phyloP scores from a whole-genome alignment of 768 basidiomycete genomes.

The Cyclocybe aegerita region DNA sequence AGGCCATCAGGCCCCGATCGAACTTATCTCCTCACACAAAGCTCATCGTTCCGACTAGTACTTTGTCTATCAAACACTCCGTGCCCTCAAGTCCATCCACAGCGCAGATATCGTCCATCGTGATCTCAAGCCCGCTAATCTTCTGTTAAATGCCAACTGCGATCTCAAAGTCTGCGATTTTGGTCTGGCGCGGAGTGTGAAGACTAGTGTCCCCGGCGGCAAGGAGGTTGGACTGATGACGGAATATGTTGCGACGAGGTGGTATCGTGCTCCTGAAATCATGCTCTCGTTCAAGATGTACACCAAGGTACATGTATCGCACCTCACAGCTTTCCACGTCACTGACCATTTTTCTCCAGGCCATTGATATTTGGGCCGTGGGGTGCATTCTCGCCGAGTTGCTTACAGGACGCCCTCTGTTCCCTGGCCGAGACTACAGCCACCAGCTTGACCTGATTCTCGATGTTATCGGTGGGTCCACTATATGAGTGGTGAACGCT shows the following conservation, averaged over 20 bases:
- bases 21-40: constrained; percentile 29
- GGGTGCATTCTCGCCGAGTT: constrained; percentile 82
- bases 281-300: constrained; percentile 95
- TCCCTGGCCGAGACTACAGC: constrained; percentile 86
- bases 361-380: constrained; percentile 76
- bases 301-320: constrained; percentile 50
- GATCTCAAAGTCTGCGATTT: constrained; percentile 91
- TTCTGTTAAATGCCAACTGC: constrained; percentile 86
- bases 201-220: constrained; percentile 50
- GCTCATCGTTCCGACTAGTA: constrained; percentile 43
- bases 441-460: constrained; percentile 88
- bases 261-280: constrained; percentile 94
- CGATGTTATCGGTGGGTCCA: constrained; percentile 69
- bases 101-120: constrained; percentile 80
- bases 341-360: constrained; percentile 20
- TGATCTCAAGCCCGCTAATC: constrained; percentile 84
- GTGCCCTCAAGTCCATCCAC: constrained; percentile 88
- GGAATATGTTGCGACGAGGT: constrained; percentile 88
- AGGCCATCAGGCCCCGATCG: constrained; percentile 25
- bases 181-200: constrained; percentile 72
- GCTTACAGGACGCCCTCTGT: constrained; percentile 76
- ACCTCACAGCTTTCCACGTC: constrained; percentile 1
- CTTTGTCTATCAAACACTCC: constrained; percentile 81
- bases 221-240: constrained; percentile 74
- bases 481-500: background rate